Conservation (phyloP, 768 basidiomycete species). For the Sporobolomyces phaffii region DNA sequence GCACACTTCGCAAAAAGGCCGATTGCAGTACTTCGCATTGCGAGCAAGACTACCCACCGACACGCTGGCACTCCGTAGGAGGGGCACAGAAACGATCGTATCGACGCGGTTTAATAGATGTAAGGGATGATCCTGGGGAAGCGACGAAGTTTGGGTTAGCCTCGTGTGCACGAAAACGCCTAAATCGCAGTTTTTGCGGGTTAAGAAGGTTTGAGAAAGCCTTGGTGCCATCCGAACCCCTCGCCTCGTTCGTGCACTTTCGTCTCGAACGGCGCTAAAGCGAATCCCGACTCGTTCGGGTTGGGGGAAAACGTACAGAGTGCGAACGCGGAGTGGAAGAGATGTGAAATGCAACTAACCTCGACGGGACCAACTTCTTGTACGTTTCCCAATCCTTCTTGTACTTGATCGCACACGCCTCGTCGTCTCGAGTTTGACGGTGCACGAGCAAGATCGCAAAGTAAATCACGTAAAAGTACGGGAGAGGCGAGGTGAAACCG, state of each 20-base stretch:
- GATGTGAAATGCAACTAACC: conserved; percentile 19
- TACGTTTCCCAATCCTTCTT: conserved; percentile 91
- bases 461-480: conserved; percentile 89
- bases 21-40: too few relatives aligned
- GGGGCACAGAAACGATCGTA: too few relatives aligned
- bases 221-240: background rate
- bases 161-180: too few relatives aligned
- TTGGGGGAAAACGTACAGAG: background rate
- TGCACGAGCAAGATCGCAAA: conserved; percentile 85
- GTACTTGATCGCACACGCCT: conserved; percentile 87
- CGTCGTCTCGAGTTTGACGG: conserved; percentile 83
- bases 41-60: too few relatives aligned
- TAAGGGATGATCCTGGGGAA: conserved; percentile 41
- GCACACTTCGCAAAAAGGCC: too few relatives aligned
- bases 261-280: too few relatives aligned
- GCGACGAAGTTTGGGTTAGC: too few relatives aligned
- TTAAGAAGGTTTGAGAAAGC: background rate
- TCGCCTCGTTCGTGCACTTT: background rate
- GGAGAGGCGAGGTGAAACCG: conserved; percentile 83
- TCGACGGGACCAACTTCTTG: conserved; percentile 73
- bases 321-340: conserved; percentile 15
- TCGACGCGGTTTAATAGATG: conserved; percentile 40
- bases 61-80: too few relatives aligned
- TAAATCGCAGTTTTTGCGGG: background rate
- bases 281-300: background rate